These are phyloP conservation scores for Aspergillus egyptiacus DNA, from an alignment of 495 filamentous ascomycete genomes.

Conservation along the genomic window DNA sequence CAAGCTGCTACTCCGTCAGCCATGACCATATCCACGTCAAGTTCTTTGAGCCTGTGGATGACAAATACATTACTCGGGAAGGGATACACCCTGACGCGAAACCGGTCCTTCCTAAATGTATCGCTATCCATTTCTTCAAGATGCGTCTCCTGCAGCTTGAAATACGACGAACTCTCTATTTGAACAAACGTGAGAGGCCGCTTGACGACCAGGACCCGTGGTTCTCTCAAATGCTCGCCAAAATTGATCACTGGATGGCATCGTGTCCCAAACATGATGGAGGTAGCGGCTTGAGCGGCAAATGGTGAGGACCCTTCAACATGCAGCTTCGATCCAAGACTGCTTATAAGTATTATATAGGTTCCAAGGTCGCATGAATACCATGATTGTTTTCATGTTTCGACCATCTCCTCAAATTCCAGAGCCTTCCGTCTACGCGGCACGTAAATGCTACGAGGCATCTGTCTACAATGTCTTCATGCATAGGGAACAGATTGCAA, in stretches of 20 bases:
- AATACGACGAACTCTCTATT: slow-evolving; percentile 75
- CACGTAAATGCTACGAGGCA: slow-evolving; percentile 73
- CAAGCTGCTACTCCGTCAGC: slow-evolving; percentile 71
- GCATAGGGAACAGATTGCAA: slow-evolving; percentile 68
- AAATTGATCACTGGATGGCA: slow-evolving; percentile 67
- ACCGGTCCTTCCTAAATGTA: slow-evolving; percentile 68
- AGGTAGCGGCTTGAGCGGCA: slow-evolving; percentile 58
- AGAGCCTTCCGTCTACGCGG: slow-evolving; percentile 67
- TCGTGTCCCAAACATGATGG: slow-evolving; percentile 55
- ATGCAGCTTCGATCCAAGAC: background rate
- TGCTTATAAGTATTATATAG: slow-evolving; percentile 30
- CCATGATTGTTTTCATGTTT: slow-evolving; percentile 77
- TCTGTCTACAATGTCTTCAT: slow-evolving; percentile 71
- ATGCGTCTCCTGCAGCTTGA: slow-evolving; percentile 88
- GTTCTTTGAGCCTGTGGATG: slow-evolving; percentile 73
- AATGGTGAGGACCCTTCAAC: slow-evolving; percentile 43
- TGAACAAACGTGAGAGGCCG: slow-evolving; percentile 67
- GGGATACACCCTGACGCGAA: slow-evolving; percentile 63
- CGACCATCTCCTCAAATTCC: slow-evolving; percentile 87
- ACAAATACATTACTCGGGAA: slow-evolving; percentile 72
- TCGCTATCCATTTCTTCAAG: slow-evolving; percentile 85
- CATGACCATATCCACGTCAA: slow-evolving; percentile 75
- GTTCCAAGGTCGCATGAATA: slow-evolving; percentile 73
- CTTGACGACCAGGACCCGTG: slow-evolving; percentile 73
- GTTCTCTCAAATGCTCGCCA: slow-evolving; percentile 73